A percentile compares a stretch with the other conserved stretches of the same genome.
Conservation (phyloP, 1,284 basidiomycete species). For the Tilletia setariae region DNA sequence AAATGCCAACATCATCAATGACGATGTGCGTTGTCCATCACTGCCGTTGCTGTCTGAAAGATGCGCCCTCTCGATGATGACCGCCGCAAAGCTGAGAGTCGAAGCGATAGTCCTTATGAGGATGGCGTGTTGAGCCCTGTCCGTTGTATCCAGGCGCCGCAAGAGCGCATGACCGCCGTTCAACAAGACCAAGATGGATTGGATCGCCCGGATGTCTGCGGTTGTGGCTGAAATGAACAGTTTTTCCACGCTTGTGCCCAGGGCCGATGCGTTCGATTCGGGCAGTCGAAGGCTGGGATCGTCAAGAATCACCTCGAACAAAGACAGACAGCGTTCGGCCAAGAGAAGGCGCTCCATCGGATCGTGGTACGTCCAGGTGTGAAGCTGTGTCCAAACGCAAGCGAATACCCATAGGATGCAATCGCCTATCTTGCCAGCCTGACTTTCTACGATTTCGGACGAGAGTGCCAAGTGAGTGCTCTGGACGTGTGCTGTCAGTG, state of each 20-base stretch:
- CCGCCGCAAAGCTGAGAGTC: background rate
- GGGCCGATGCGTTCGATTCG: background rate
- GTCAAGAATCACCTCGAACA: background rate
- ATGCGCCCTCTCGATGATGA: background rate
- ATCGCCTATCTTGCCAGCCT: background rate
- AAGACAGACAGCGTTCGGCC: background rate
- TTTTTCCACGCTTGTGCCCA: background rate
- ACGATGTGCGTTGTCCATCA: background rate
- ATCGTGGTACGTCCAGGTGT: background rate
- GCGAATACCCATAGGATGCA: conserved; percentile 1
- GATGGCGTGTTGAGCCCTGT: background rate
- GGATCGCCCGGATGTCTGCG: conserved; percentile 1
- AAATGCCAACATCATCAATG: background rate
- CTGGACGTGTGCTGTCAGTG: background rate
- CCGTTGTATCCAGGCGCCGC: background rate
- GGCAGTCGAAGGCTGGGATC: conserved; percentile 7
- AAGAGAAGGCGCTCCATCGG: background rate
- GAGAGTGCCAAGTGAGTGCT: background rate
- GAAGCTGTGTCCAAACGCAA: conserved; percentile 1
- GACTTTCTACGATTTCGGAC: background rate
- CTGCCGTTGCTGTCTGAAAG: background rate
- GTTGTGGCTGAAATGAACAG: background rate
- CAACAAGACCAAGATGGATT: background rate
- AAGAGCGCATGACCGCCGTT: conserved; percentile 3
- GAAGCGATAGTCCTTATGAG: background rate